Evolutionary conservation across 225 moss, liverwort and hornwort genomes (phyloP).

Genomic region (Marchantia polymorpha): DNA sequence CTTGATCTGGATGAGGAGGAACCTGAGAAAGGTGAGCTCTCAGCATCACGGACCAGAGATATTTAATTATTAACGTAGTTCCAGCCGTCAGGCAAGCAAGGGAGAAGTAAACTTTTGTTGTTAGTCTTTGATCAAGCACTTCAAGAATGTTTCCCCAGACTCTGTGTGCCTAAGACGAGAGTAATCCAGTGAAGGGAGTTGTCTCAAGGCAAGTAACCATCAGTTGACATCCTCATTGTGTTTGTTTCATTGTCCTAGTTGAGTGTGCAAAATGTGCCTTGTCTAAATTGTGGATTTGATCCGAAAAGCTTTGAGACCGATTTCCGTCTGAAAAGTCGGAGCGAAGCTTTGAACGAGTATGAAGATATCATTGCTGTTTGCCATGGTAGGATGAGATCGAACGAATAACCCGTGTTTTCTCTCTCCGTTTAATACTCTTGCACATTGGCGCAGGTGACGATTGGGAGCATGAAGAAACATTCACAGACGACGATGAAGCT

Average conservation of each 20-base stretch:
- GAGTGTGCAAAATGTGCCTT: neutral
- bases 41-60: no score
- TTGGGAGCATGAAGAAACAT: conserved; percentile 99
- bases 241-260: neutral
- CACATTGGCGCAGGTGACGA: conserved; percentile 64
- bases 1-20: conserved; percentile 91
- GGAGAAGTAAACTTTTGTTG: neutral
- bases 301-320: no score
- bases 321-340: no score
- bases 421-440: neutral
- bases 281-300: no score
- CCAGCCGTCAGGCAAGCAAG: neutral
- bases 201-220: neutral
- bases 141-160: neutral
- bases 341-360: neutral
- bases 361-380: neutral
- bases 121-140: neutral
- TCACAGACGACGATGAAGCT: conserved; percentile 99
- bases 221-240: neutral
- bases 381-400: neutral
- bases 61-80: neutral
- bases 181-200: neutral
- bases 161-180: neutral
- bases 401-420: neutral
- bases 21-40: conserved; percentile 74